Evolutionary conservation across 2,329 filamentous ascomycete species (phyloP).

Genomic region (Colletotrichum kahawae): DNA sequence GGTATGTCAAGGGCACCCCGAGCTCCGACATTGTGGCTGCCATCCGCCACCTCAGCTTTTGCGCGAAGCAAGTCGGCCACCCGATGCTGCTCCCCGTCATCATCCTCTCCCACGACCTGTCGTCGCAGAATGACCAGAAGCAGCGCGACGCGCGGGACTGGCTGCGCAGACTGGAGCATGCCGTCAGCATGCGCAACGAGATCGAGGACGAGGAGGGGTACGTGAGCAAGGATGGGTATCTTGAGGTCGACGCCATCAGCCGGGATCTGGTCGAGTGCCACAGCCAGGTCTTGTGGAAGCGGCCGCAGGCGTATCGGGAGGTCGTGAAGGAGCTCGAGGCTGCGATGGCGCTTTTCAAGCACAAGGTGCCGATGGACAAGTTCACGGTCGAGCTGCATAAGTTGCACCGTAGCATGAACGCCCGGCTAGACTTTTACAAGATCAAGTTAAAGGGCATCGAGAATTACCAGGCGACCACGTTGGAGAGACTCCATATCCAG

Average conservation of each 20-base stretch:
- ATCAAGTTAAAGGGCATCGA: conserved; percentile 66
- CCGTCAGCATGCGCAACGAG: conserved; percentile 65
- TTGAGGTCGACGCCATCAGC: conserved; percentile 66
- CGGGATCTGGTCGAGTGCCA: conserved; percentile 69
- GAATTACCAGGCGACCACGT: conserved; percentile 66
- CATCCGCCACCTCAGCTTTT: conserved; percentile 55
- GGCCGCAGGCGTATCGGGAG: conserved; percentile 64
- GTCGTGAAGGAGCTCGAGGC: conserved; percentile 54
- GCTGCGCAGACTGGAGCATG: conserved; percentile 65
- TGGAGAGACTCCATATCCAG: conserved; percentile 66
- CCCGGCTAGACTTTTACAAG: conserved; percentile 63
- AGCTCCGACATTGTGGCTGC: conserved; percentile 57
- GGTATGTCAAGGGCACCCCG: conserved; percentile 65
- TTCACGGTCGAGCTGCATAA: conserved; percentile 39
- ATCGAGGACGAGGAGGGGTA: conserved; percentile 62
- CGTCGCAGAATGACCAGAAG: conserved; percentile 60
- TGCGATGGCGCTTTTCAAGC: conserved; percentile 51
- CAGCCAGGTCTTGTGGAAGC: conserved; percentile 66
- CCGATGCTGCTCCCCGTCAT: conserved; percentile 64
- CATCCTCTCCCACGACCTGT: conserved; percentile 63
- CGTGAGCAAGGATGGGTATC: conserved; percentile 50
- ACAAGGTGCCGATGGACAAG: conserved; percentile 29
- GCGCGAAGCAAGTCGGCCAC: conserved; percentile 56
- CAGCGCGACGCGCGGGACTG: conserved; percentile 68
- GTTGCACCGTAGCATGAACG: conserved; percentile 57